Evolutionary conservation across 768 basidiomycete species (phyloP).

Genomic region (Mycena indigotica): DNA sequence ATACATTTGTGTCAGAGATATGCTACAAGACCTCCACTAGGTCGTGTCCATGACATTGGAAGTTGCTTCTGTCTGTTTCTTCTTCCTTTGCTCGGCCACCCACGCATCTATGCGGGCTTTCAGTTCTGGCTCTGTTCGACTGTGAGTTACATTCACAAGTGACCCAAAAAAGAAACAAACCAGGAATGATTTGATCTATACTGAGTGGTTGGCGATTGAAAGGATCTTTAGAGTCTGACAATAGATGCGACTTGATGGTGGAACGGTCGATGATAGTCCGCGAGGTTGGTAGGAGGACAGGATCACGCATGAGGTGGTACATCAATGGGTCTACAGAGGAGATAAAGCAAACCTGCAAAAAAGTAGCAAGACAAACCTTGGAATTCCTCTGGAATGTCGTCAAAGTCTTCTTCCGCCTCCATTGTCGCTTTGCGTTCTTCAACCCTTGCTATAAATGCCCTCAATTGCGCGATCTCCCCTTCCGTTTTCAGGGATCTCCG

Average conservation of each 20-base stretch:
- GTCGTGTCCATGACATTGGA: conserved; percentile 16
- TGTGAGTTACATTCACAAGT: conserved; percentile 10
- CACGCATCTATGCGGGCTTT: conserved; percentile 76
- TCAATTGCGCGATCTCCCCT: conserved; percentile 70
- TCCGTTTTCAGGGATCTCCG: conserved; percentile 70
- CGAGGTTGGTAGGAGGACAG: conserved; percentile 87
- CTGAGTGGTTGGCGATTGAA: conserved; percentile 88
- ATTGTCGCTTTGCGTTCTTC: conserved; percentile 80
- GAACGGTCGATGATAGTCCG: conserved; percentile 76
- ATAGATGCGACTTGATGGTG: conserved; percentile 92
- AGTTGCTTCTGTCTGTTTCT: conserved; percentile 28
- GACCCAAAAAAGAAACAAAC: conserved; percentile 40
- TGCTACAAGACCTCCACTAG: not conserved
- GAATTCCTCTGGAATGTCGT: conserved; percentile 95
- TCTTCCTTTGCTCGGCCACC: conserved; percentile 56
- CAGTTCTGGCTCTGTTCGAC: conserved; percentile 64
- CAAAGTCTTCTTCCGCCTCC: conserved; percentile 88
- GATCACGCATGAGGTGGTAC: conserved; percentile 93
- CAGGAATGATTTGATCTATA: conserved; percentile 76
- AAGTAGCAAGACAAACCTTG: conserved; percentile 58
- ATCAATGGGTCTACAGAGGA: conserved; percentile 74
- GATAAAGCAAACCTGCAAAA: conserved; percentile 11
- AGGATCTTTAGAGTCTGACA: conserved; percentile 91
- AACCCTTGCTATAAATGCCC: conserved; percentile 74
- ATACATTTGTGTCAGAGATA: conserved; percentile 10